phyloP scores from a whole-genome alignment of 1,284 basidiomycete genomes.

The Cryptococcus sp. region DNA sequence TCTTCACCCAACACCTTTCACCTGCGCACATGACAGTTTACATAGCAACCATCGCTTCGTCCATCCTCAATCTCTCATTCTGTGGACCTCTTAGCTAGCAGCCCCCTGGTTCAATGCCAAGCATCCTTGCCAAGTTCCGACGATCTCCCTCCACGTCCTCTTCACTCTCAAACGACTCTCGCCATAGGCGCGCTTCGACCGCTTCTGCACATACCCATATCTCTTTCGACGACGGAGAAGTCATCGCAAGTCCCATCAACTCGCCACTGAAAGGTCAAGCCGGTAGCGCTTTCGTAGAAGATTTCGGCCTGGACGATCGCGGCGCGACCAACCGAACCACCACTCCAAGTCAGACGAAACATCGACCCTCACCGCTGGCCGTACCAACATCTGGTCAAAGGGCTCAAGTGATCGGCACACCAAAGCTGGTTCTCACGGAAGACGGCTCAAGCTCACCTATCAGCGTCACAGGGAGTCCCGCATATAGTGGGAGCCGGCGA shows the following conservation, averaged over 20 bases:
- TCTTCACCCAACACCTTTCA: no score
- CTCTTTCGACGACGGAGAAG: constrained; percentile 4
- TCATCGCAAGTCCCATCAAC: not conserved
- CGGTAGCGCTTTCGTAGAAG: constrained; percentile 31
- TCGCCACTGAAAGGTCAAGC: constrained; percentile 1
- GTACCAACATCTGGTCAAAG: constrained; percentile 7
- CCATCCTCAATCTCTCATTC: no score
- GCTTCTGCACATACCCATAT: constrained; percentile 10
- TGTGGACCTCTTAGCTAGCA: no score
- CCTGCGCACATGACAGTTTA: no score
- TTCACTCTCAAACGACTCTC: constrained; percentile 14
- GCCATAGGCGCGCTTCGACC: constrained; percentile 10
- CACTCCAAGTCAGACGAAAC: constrained; percentile 8
- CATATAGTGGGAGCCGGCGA: constrained; percentile 1
- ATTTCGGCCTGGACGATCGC: constrained; percentile 15
- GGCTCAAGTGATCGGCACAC: constrained; percentile 26
- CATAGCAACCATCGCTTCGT: no score
- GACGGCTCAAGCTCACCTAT: constrained; percentile 35
- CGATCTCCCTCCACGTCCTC: constrained; percentile 33
- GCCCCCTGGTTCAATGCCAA: constrained; percentile 22
- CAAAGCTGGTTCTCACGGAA: constrained; percentile 38
- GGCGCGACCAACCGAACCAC: not conserved
- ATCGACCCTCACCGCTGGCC: constrained; percentile 8
- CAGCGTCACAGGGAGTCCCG: constrained; percentile 29
- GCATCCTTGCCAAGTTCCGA: constrained; percentile 34